These are phyloP conservation scores for Globisporangium megalacanthum DNA, from an alignment of 352 stramenopile genomes.

Conservation along the genomic window DNA sequence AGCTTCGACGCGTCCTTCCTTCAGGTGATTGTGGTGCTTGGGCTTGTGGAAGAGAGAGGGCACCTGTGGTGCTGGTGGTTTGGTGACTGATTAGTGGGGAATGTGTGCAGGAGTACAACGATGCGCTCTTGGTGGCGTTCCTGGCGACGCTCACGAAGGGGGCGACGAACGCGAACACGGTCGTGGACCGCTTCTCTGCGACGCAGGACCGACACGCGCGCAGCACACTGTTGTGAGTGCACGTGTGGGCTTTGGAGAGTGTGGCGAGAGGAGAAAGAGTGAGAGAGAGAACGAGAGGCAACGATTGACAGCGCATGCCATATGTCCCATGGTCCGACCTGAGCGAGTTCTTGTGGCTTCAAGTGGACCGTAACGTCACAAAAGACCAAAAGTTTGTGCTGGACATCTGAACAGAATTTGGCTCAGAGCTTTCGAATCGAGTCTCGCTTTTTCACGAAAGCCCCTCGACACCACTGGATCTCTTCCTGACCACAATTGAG, in stretches of 20 bases:
- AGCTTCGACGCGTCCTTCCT: constrained; percentile 70
- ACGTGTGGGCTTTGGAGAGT: neutral
- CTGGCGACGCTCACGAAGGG: constrained; percentile 82
- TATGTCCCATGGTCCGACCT: neutral
- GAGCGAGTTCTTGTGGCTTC: constrained; percentile 1
- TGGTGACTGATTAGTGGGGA: neutral
- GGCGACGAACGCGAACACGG: constrained; percentile 64
- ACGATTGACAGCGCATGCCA: no score
- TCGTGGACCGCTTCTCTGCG: constrained; percentile 72
- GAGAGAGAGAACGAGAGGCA: neutral
- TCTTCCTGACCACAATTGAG: no score
- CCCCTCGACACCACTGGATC: neutral
- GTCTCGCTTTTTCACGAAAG: no score
- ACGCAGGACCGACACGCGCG: constrained; percentile 70
- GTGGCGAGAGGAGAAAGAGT: neutral
- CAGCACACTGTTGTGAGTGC: constrained; percentile 36
- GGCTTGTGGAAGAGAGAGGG: no score
- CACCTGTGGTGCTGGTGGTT: constrained; percentile 4
- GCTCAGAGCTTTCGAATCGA: no score
- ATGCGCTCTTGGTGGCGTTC: constrained; percentile 78
- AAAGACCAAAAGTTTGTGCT: no score
- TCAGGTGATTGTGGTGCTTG: constrained; percentile 24
- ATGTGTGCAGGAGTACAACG: constrained; percentile 64
- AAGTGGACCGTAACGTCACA: no score
- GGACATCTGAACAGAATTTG: no score